Evolutionary conservation across 2,329 filamentous ascomycete species (phyloP).

Genomic region (Fusarium albidum): DNA sequence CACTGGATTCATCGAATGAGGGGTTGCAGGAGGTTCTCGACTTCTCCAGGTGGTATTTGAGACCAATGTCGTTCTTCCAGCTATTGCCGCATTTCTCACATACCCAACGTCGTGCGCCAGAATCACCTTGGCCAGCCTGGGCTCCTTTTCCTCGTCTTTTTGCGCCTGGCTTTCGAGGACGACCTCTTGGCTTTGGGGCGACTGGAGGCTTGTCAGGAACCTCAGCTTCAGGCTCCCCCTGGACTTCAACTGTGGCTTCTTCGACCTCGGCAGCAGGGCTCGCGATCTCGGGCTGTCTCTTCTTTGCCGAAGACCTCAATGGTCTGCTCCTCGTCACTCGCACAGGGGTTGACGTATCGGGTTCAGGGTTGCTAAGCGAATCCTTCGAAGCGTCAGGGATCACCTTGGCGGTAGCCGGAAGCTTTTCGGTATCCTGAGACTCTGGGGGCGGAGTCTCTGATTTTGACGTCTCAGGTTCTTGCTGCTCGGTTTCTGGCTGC

Average conservation of each 20-base stretch:
- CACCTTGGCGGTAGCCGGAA: constrained; percentile 23
- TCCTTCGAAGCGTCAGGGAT: constrained; percentile 13
- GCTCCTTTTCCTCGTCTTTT: constrained; percentile 18
- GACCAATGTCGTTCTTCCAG: constrained; percentile 67
- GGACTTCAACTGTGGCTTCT: neutral
- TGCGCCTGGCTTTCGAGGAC: constrained; percentile 25
- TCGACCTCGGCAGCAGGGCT: neutral
- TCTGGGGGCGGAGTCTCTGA: neutral
- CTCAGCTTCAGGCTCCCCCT: constrained; percentile 1
- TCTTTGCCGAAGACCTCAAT: constrained; percentile 23
- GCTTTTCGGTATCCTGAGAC: neutral
- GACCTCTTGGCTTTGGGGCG: constrained; percentile 40
- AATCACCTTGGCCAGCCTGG: constrained; percentile 17
- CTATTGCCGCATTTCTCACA: constrained; percentile 62
- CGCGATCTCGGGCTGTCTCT: neutral
- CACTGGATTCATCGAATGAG: constrained; percentile 37
- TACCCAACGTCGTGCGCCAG: constrained; percentile 46
- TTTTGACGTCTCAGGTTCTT: neutral
- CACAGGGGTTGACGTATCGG: constrained; percentile 12
- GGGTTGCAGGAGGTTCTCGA: constrained; percentile 64
- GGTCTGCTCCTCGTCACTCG: constrained; percentile 15
- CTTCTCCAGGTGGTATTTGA: constrained; percentile 67
- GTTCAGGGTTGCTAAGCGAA: neutral
- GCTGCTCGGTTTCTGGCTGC: neutral
- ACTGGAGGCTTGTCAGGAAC: constrained; percentile 8